Conservation (phyloP, 257 asterid genomes). For the Solanum habrochaites region DNA sequence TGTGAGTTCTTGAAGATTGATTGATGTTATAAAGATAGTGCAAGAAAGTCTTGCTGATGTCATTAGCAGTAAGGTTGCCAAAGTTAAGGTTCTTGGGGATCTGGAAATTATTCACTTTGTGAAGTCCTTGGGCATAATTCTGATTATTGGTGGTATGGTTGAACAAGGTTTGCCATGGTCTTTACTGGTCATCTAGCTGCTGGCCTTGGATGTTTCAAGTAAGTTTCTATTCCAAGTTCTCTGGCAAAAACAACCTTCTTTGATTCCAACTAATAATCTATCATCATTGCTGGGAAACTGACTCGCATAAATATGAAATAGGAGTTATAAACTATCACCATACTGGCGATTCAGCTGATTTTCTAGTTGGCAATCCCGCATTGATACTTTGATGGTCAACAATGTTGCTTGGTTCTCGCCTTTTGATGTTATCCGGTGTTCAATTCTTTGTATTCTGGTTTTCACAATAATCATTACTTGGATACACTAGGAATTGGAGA, state of each 20-base stretch:
- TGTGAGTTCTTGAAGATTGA: slow-evolving; percentile 72
- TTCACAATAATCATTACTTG: not conserved
- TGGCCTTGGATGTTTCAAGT: slow-evolving; percentile 92
- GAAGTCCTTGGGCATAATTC: slow-evolving; percentile 46
- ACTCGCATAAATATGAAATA: not conserved
- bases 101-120: slow-evolving; percentile 63
- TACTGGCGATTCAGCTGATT: not conserved
- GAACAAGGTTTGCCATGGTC: slow-evolving; percentile 94
- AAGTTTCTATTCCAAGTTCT: slow-evolving; percentile 13
- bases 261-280: too few species aligned
- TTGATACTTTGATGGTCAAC: not conserved
- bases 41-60: slow-evolving; percentile 64
- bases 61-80: slow-evolving; percentile 75
- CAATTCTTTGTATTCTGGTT: not conserved
- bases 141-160: slow-evolving; percentile 97
- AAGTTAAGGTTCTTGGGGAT: slow-evolving; percentile 78
- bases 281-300: not conserved
- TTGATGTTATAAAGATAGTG: slow-evolving; percentile 60
- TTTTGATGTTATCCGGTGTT: not conserved
- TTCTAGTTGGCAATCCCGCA: not conserved
- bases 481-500: not conserved
- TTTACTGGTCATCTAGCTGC: slow-evolving; percentile 90
- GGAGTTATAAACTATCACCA: not conserved
- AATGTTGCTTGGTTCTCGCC: not conserved
- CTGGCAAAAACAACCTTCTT: not conserved